These are phyloP conservation scores for Xylariaceae sp. DNA, from an alignment of 2,329 filamentous ascomycete species.

Conservation along the genomic window DNA sequence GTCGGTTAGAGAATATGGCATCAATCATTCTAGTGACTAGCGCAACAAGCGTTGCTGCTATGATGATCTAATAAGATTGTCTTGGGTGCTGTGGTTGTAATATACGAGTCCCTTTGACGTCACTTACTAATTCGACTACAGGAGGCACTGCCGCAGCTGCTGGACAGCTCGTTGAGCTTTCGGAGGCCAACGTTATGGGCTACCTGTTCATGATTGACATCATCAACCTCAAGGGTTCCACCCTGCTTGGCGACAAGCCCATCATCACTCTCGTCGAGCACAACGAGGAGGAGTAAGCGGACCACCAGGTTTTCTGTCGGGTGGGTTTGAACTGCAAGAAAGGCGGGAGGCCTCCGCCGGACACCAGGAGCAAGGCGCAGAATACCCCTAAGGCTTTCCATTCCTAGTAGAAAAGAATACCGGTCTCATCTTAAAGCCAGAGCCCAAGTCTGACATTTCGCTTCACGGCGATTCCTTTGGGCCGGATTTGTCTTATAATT, in stretches of 20 bases:
- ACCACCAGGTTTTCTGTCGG: constrained; percentile 2
- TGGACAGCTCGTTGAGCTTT: constrained; percentile 76
- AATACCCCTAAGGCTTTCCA: constrained; percentile 5
- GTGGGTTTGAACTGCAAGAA: constrained; percentile 1
- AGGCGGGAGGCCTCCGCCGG: constrained; percentile 1
- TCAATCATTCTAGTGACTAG: neutral
- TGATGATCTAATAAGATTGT: neutral
- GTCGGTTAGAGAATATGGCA: neutral
- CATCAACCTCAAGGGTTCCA: constrained; percentile 83
- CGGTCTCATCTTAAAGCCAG: constrained; percentile 12
- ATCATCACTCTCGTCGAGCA: constrained; percentile 74
- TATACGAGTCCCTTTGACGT: constrained; percentile 3
- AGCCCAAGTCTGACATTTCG: constrained; percentile 6
- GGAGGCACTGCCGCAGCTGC: constrained; percentile 89
- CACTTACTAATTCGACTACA: constrained; percentile 36
- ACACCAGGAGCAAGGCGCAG: neutral
- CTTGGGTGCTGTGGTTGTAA: neutral
- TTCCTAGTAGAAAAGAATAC: constrained; percentile 14
- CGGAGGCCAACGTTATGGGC: constrained; percentile 79
- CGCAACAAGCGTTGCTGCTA: neutral
- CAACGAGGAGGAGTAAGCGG: constrained; percentile 33
- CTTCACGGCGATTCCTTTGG: constrained; percentile 12
- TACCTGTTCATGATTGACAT: constrained; percentile 96
- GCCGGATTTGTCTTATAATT: constrained; percentile 10
- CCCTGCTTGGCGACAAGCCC: constrained; percentile 74